Evolutionary conservation across 306 rosid genomes (phyloP).

Genomic region (Gastrolobium villosum): DNA sequence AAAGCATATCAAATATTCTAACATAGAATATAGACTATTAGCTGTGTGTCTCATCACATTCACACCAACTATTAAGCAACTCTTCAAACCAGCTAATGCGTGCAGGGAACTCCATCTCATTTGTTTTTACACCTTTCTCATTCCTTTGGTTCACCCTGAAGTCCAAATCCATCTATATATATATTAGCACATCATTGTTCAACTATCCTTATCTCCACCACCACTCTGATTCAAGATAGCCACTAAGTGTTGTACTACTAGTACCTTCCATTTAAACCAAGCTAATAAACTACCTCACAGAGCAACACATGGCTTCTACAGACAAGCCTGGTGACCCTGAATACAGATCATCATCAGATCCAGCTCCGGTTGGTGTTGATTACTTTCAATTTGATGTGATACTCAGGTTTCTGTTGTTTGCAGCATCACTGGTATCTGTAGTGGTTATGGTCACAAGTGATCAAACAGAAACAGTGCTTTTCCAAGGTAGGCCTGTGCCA

Average conservation of each 20-base stretch:
- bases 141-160: neutral
- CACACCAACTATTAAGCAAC: constrained; percentile 37
- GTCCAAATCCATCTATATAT: constrained; percentile 18
- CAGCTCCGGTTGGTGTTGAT: constrained; percentile 39
- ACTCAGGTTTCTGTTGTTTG: constrained; percentile 76
- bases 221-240: neutral
- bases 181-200: constrained; percentile 35
- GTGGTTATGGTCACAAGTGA: constrained; percentile 76
- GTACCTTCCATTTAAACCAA: neutral
- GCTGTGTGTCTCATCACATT: constrained; percentile 30
- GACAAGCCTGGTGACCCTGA: constrained; percentile 68
- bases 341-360: constrained; percentile 33
- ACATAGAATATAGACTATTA: neutral
- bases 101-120: constrained; percentile 59
- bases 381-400: constrained; percentile 50
- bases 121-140: constrained; percentile 8
- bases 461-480: constrained; percentile 50
- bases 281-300: neutral
- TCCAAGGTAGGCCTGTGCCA: neutral
- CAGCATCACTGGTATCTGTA: constrained; percentile 67
- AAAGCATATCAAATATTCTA: constrained; percentile 8
- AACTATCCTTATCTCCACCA: constrained; percentile 37
- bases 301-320: constrained; percentile 66
- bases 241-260: neutral
- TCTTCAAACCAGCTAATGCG: constrained; percentile 53